These are phyloP conservation scores for Neopestalotiopsis sp. DNA, from an alignment of 2,329 filamentous ascomycete genomes.

Conservation along the genomic window DNA sequence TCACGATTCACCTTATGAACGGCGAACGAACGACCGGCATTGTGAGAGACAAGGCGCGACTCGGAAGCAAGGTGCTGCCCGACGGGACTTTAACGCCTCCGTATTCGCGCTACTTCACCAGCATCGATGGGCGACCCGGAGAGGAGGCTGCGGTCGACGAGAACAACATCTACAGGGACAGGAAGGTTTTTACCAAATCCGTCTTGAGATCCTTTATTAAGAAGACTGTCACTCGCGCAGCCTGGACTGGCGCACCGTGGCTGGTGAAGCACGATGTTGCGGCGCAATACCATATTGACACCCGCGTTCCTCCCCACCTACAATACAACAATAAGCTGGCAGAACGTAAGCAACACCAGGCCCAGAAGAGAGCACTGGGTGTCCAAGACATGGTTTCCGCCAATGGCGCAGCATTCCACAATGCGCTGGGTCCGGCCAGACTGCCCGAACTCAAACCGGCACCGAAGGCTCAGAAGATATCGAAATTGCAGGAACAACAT, in stretches of 20 bases:
- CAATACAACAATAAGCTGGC: slow-evolving; percentile 80
- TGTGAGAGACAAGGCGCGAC: slow-evolving; percentile 85
- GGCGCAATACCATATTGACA: slow-evolving; percentile 82
- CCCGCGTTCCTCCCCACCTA: slow-evolving; percentile 81
- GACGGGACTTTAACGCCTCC: slow-evolving; percentile 75
- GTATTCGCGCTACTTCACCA: slow-evolving; percentile 81
- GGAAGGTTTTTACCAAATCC: slow-evolving; percentile 92
- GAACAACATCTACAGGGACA: slow-evolving; percentile 82
- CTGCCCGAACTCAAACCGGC: slow-evolving; percentile 77
- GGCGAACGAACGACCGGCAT: slow-evolving; percentile 74
- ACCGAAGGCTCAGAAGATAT: slow-evolving; percentile 68
- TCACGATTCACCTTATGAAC: slow-evolving; percentile 73
- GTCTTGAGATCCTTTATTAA: slow-evolving; percentile 94
- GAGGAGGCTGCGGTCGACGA: slow-evolving; percentile 82
- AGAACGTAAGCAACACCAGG: slow-evolving; percentile 75
- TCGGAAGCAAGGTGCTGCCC: slow-evolving; percentile 64
- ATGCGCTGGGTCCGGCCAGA: slow-evolving; percentile 54
- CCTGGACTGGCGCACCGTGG: slow-evolving; percentile 97
- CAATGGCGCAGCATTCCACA: slow-evolving; percentile 28
- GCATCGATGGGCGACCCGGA: slow-evolving; percentile 68
- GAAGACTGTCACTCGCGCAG: slow-evolving; percentile 87
- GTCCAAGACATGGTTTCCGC: slow-evolving; percentile 47
- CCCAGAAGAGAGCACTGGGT: slow-evolving; percentile 63
- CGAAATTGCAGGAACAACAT: slow-evolving; percentile 54
- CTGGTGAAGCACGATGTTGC: slow-evolving; percentile 88